Evolutionary conservation across 2,329 filamentous ascomycete genomes (phyloP), one percentile per base, ranked within the genome.

Genomic region (Fusarium algeriense): DNA sequence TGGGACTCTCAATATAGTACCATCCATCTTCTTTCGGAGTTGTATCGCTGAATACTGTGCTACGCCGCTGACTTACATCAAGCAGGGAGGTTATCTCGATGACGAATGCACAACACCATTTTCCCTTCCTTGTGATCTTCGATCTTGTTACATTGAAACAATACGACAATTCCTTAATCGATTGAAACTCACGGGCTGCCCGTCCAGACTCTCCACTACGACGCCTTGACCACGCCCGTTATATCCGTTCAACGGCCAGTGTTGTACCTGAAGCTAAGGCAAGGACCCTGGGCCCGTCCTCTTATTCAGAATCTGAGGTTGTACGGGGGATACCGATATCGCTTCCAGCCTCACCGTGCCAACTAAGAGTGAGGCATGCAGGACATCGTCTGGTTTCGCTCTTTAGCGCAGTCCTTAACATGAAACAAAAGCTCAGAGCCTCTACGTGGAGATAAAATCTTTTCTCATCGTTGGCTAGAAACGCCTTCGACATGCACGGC

Each of bases 381-480:
- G 38, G 48, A 43, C 43, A 72, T 72, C 69, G 52, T 46, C 32
- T 54, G 64, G 61, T 69, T 64, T 50, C 17, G 52, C 38, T 43
- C 54, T 35, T 46, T 58, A 56, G 59, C 43, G 46, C 64, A 60
- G 41, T 15, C 46, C 55, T 48, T 43, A 40, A 69, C 43, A 65
- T 69, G 69, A 71, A 71, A 71, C 69, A 56, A 41, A 61, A 41
- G 40, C 38, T 61, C 54, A 38, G 60, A 53, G 30, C 34, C 41
- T 64, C 26, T 69, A 35, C 50, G 54, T 57, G 50, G 49, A 61
- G 48, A 45, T 46, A 11, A 70, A 52, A 44, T 23, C 46, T 45
- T 52, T 45, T 49, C 26, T 48, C 19, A 5, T 53, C 28, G 40
- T 49, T 64, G 48, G 52, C 35, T 44, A 50, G 45, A 43, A 30